These are phyloP conservation scores for Fennellomyces sp. DNA, from an alignment of 371 early-diverging fungal species.

Conservation along the genomic window DNA sequence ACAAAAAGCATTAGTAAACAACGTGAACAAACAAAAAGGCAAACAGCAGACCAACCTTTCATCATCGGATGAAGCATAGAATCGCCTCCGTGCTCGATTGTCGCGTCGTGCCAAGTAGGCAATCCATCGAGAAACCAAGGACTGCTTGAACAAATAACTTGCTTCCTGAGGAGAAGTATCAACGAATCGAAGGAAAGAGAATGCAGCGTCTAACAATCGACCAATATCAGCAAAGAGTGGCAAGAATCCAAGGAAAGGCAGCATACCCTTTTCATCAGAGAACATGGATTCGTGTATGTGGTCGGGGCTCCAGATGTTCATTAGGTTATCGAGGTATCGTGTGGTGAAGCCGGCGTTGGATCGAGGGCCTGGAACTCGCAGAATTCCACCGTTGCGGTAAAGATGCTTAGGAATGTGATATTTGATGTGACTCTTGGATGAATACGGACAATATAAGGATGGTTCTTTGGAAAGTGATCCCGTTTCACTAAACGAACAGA, in stretches of 20 bases:
- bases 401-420: constrained; percentile 70
- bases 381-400: constrained; percentile 67
- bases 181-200: constrained; percentile 68
- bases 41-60: too few relatives aligned
- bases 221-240: neutral
- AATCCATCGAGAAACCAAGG: constrained; percentile 55
- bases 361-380: constrained; percentile 46
- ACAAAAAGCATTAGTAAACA: neutral
- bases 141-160: constrained; percentile 50
- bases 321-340: constrained; percentile 51
- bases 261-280: constrained; percentile 29
- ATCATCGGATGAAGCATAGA: constrained; percentile 25
- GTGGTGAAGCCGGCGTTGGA: constrained; percentile 56
- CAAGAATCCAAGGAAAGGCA: too few relatives aligned
- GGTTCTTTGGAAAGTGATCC: constrained; percentile 69
- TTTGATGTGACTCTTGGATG: constrained; percentile 62
- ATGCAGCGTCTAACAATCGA: constrained; percentile 36
- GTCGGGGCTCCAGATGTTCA: constrained; percentile 62
- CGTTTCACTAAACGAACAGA: constrained; percentile 63
- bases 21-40: too few relatives aligned
- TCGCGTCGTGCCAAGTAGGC: constrained; percentile 45
- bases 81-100: constrained; percentile 40
- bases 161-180: constrained; percentile 61
- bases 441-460: constrained; percentile 60
- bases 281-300: constrained; percentile 55